Percentiles rank a stretch among this genome's conserved stretches.
Conservation (phyloP, 305 asterid species). For the Rubia balearica region DNA sequence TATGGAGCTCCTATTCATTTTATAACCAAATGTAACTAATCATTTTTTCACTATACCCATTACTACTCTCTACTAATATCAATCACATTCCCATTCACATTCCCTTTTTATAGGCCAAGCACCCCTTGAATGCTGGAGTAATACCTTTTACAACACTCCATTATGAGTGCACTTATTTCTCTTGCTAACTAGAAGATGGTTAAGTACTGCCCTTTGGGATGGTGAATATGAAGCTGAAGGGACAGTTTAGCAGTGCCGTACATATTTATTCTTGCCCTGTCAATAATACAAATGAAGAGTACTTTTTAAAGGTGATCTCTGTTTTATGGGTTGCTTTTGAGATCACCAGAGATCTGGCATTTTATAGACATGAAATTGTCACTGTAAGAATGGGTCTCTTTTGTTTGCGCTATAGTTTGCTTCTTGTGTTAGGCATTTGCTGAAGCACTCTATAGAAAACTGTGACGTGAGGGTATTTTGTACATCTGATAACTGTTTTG, state of each 20-base stretch:
- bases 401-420: background rate
- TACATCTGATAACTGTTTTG: background rate
- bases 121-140: background rate
- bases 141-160: background rate
- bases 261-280: background rate
- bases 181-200: too few species aligned
- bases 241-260: background rate
- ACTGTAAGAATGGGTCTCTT: background rate
- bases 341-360: background rate
- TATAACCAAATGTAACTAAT: too few species aligned
- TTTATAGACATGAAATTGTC: background rate
- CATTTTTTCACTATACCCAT: too few species aligned
- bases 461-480: background rate
- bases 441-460: background rate
- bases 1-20: too few species aligned
- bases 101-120: too few species aligned
- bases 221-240: background rate
- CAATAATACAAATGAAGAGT: background rate
- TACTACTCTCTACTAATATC: too few species aligned
- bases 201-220: background rate
- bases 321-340: background rate
- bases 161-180: too few species aligned
- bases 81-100: too few species aligned
- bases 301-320: background rate
- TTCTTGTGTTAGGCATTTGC: background rate